A percentile compares a stretch with the other conserved stretches of the same genome.
phyloP scores from a whole-genome alignment of 2,329 filamentous ascomycete genomes.

The Apiospora saccharicola region DNA sequence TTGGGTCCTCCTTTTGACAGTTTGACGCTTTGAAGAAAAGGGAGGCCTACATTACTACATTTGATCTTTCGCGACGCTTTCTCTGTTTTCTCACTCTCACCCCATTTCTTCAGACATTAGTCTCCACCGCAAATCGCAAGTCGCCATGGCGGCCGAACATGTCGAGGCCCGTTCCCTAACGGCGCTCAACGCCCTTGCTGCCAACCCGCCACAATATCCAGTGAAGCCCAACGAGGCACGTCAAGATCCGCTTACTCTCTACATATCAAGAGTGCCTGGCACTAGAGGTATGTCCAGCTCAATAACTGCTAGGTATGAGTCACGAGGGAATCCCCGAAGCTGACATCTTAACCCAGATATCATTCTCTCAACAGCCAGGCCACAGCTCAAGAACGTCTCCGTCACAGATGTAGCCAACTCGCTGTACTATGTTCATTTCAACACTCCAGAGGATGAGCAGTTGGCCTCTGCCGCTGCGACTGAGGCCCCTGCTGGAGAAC shows the following conservation, averaged over 20 bases:
- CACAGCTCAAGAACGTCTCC: conserved; percentile 86
- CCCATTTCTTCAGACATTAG: neutral
- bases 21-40: neutral
- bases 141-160: conserved; percentile 42
- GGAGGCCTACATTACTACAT: neutral
- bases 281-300: conserved; percentile 70
- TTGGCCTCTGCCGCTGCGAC: conserved; percentile 38
- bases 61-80: neutral
- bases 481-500: neutral
- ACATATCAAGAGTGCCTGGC: conserved; percentile 92
- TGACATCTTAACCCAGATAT: conserved; percentile 67
- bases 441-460: conserved; percentile 64
- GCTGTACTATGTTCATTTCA: conserved; percentile 89
- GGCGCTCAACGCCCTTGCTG: conserved; percentile 79
- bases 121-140: conserved; percentile 23
- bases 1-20: neutral
- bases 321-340: conserved; percentile 12
- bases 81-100: neutral
- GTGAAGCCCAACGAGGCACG: conserved; percentile 74
- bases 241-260: conserved; percentile 79
- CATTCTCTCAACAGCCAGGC: conserved; percentile 90
- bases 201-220: conserved; percentile 87
- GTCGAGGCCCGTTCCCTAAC: conserved; percentile 87
- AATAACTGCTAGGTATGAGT: conserved; percentile 25
- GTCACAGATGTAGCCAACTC: conserved; percentile 85